A percentile compares a stretch with the other conserved stretches of the same genome.
These are phyloP conservation scores for Dorcoceras hygrometricum DNA, from an alignment of 257 asterid species.

Conservation along the genomic window DNA sequence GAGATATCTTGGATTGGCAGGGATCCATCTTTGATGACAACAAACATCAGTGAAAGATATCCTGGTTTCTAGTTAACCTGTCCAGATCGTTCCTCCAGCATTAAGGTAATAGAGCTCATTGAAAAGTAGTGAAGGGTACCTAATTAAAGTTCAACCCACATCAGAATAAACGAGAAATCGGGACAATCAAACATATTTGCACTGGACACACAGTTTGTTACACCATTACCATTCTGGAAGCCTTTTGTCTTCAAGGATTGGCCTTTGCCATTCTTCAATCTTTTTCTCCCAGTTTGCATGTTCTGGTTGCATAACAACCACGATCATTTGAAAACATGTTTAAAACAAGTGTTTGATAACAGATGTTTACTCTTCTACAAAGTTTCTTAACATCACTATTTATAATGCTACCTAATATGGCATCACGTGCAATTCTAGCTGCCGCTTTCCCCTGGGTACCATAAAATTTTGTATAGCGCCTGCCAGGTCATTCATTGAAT, in stretches of 20 bases:
- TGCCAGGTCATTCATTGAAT: constrained; percentile 25
- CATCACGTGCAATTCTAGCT: constrained; percentile 65
- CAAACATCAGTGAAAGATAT: not conserved
- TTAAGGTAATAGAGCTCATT: constrained; percentile 84
- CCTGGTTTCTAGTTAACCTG: constrained; percentile 41
- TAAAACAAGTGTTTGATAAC: not conserved
- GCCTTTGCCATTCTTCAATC: constrained; percentile 80
- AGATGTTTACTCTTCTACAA: not conserved
- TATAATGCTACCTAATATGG: constrained; percentile 56
- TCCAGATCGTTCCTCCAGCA: constrained; percentile 82
- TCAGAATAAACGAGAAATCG: constrained; percentile 15
- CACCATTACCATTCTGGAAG: constrained; percentile 68
- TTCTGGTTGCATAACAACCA: constrained; percentile 25
- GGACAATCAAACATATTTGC: constrained; percentile 8
- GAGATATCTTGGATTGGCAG: constrained; percentile 52
- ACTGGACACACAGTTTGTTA: not conserved
- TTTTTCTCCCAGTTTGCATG: constrained; percentile 52
- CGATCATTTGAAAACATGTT: not conserved
- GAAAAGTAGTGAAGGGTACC: constrained; percentile 75
- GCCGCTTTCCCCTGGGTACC: constrained; percentile 64
- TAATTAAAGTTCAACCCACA: constrained; percentile 24
- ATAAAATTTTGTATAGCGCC: constrained; percentile 75
- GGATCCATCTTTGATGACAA: constrained; percentile 50
- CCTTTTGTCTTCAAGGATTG: constrained; percentile 70
- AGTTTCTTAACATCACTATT: not conserved